Evolutionary conservation across 495 filamentous ascomycete genomes (phyloP).

Genomic region (Lasiosphaeria miniovina): DNA sequence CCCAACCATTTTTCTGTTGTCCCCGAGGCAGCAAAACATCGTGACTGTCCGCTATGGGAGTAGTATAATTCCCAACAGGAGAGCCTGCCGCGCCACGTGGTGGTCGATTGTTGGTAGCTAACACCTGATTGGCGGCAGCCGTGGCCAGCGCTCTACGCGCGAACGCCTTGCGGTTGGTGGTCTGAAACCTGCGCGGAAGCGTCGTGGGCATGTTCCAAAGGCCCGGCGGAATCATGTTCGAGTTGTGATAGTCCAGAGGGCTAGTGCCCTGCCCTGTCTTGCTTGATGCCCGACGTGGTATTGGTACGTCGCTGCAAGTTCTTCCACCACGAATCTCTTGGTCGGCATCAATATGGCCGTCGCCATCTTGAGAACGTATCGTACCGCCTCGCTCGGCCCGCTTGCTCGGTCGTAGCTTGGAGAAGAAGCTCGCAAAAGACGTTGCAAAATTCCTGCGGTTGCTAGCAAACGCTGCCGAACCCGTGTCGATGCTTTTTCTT

Average conservation of each 20-base stretch:
- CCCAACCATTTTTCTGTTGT: not conserved
- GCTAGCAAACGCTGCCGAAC: not conserved
- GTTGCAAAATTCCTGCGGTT: constrained; percentile 12
- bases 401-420: constrained; percentile 35
- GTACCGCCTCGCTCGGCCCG: constrained; percentile 45
- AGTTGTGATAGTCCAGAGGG: constrained; percentile 12
- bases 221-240: constrained; percentile 19
- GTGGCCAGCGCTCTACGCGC: not conserved
- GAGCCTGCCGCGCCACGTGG: not conserved
- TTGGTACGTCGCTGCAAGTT: not conserved
- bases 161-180: constrained; percentile 2
- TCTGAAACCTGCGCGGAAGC: constrained; percentile 18
- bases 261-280: not conserved
- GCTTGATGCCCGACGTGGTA: constrained; percentile 1
- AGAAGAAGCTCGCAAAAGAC: constrained; percentile 32
- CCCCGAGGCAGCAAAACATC: not conserved
- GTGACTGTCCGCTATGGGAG: not conserved
- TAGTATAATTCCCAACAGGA: not conserved
- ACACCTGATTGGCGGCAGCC: not conserved
- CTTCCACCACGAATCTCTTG: not conserved
- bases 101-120: not conserved
- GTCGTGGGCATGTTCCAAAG: constrained; percentile 21
- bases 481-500: not conserved
- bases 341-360: not conserved
- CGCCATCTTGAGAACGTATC: constrained; percentile 10